A percentile compares a stretch with the other conserved stretches of the same genome.
Evolutionary conservation across 2,329 filamentous ascomycete genomes (phyloP).

Genomic region (Neofusicoccum sp.): DNA sequence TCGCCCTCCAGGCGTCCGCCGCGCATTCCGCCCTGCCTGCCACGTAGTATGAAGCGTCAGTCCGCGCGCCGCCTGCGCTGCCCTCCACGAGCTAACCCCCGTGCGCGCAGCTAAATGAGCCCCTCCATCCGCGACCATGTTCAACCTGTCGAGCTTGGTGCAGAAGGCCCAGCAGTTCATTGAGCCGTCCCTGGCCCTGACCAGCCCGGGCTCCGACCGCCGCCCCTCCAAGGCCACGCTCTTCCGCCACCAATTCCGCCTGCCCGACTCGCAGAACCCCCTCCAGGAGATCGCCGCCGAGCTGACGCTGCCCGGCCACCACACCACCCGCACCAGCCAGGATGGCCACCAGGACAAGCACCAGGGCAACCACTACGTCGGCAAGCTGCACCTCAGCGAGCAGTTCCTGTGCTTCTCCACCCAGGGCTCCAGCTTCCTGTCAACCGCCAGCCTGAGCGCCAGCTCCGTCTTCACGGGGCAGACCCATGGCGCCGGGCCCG

Average conservation of each 20-base stretch:
- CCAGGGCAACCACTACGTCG: slow-evolving; percentile 82
- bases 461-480: slow-evolving; percentile 87
- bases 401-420: slow-evolving; percentile 96
- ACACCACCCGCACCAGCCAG: slow-evolving; percentile 46
- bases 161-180: slow-evolving; percentile 95
- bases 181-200: slow-evolving; percentile 75
- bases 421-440: slow-evolving; percentile 81
- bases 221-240: slow-evolving; percentile 88
- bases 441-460: slow-evolving; percentile 72
- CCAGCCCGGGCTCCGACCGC: slow-evolving; percentile 69
- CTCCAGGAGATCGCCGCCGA: slow-evolving; percentile 96
- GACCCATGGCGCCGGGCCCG: slow-evolving; percentile 87
- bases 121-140: slow-evolving; percentile 30
- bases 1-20: slow-evolving; percentile 3
- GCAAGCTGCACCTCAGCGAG: slow-evolving; percentile 91
- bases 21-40: slow-evolving; percentile 11
- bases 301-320: slow-evolving; percentile 75
- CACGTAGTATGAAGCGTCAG: slow-evolving; percentile 20
- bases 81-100: slow-evolving; percentile 10
- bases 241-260: slow-evolving; percentile 94
- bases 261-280: slow-evolving; percentile 87
- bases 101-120: slow-evolving; percentile 18
- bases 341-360: slow-evolving; percentile 64
- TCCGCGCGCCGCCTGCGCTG: not conserved
- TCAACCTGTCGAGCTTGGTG: slow-evolving; percentile 72